A percentile compares a stretch with the other conserved stretches of the same genome.
Conservation (phyloP, 1,284 basidiomycete genomes). For the Phlebopus sp. region DNA sequence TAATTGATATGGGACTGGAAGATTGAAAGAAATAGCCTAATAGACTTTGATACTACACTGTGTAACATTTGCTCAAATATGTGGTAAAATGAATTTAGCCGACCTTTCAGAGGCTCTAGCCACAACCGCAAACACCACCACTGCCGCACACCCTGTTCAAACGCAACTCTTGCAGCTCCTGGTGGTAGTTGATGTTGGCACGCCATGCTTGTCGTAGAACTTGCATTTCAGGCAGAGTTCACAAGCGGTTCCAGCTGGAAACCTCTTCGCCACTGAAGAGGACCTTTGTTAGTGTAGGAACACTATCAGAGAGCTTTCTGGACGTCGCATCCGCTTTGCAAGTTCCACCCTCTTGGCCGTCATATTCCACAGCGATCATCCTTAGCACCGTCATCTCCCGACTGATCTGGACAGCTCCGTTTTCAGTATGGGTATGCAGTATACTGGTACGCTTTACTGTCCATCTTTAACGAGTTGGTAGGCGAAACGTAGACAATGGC, state of each 20-base stretch:
- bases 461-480: slow-evolving; percentile 28
- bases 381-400: slow-evolving; percentile 68
- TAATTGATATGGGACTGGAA: slow-evolving; percentile 37
- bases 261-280: slow-evolving; percentile 16
- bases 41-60: too few relatives aligned
- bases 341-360: slow-evolving; percentile 59
- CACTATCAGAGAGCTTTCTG: slow-evolving; percentile 49
- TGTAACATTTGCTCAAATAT: too few relatives aligned
- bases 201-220: slow-evolving; percentile 14
- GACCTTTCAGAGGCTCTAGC: too few relatives aligned
- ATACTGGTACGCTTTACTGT: slow-evolving; percentile 4
- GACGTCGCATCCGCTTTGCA: slow-evolving; percentile 70
- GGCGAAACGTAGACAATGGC: slow-evolving; percentile 63
- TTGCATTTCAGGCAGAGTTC: slow-evolving; percentile 8
- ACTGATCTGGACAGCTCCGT: slow-evolving; percentile 65
- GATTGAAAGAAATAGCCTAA: slow-evolving; percentile 24
- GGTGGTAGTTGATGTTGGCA: slow-evolving; percentile 22
- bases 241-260: slow-evolving; percentile 5
- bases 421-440: slow-evolving; percentile 74
- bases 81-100: too few relatives aligned
- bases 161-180: too few relatives aligned
- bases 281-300: slow-evolving; percentile 39
- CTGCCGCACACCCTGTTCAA: too few relatives aligned
- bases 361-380: slow-evolving; percentile 78
- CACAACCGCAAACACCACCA: too few relatives aligned